Conservation (phyloP, 768 basidiomycete genomes). For the Auriscalpium vulgare region DNA sequence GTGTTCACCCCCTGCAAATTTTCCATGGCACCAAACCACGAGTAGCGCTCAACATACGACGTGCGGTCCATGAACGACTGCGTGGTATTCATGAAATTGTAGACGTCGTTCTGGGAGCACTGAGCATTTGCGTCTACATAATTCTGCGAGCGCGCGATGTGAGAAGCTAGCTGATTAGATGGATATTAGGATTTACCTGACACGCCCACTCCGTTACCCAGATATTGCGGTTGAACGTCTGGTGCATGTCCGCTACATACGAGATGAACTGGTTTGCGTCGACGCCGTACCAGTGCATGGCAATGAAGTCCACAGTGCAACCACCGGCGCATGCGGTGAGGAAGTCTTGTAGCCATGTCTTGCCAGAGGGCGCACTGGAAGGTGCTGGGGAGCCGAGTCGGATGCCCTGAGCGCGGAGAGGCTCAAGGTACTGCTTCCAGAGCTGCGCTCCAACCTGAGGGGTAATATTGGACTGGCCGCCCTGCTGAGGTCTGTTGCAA, state of each 20-base stretch:
- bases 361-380: constrained; percentile 43
- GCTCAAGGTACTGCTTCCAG: constrained; percentile 47
- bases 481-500: constrained; percentile 27
- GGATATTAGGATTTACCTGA: constrained; percentile 19
- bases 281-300: constrained; percentile 51
- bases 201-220: constrained; percentile 61
- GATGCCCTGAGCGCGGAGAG: constrained; percentile 35
- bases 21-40: constrained; percentile 54
- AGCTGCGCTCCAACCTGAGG: constrained; percentile 39
- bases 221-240: constrained; percentile 42
- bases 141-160: constrained; percentile 24
- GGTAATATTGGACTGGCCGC: constrained; percentile 42
- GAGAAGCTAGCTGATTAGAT: too few species aligned
- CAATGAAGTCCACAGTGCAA: constrained; percentile 52
- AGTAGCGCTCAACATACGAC: constrained; percentile 48
- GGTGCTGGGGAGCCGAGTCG: constrained; percentile 47
- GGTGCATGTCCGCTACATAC: constrained; percentile 42
- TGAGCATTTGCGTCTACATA: constrained; percentile 32
- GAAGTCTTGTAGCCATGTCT: constrained; percentile 47
- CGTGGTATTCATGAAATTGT: constrained; percentile 41
- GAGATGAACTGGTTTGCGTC: constrained; percentile 45
- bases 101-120: constrained; percentile 37
- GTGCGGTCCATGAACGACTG: constrained; percentile 46
- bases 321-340: constrained; percentile 37
- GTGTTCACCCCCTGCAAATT: constrained; percentile 40